Evolutionary conservation across 2,329 filamentous ascomycete genomes (phyloP), one percentile per base, ranked within the genome.

Genomic region (Ophidiomyces ophidiicola): DNA sequence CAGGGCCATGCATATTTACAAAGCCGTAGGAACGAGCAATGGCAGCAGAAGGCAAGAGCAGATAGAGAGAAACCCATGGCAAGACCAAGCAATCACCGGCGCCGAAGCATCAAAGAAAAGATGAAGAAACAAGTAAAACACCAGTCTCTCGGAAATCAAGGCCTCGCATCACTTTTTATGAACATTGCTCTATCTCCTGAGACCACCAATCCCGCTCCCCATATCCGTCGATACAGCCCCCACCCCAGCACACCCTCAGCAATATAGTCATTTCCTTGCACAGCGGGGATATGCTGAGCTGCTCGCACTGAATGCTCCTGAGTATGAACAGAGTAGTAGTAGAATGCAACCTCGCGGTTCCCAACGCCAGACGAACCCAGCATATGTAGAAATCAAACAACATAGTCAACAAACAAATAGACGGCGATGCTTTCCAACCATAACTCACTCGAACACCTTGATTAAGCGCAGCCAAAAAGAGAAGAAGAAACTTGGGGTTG

Each of bases 391-490:
- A 36, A 11, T 30, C 28, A 40, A 37, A n/a, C 20, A 42, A 19
- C 26, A 35, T 26, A 41, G 35, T 34, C 33, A 31, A 43, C 39
- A 41, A 25, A 36, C 18, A 44, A 39, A 32, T 39, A 31, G 10
- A 32, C 26, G 42, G 20, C 23, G 26, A 36, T 40, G 35, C 32
- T 46, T 44, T 42, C 42, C 44, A 46, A 44, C 26, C 41, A 32
- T 33, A 33, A 38, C 25, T n/a, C 35, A 30, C 30, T 31, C 11
- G 21, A 45, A 43, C 44, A 38, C 44, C 44, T 14, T 25, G 37
- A 44, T 37, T 36, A 42, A 45, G 38, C 32, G 34, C 36, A 39
- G 40, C 43, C 40, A 46, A 47, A 50, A 43, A 42, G 41, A 42
- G 34, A 41, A 42, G 31, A 15, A 42, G 35, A 39, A 48, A 44